phyloP scores from a whole-genome alignment of 2,329 filamentous ascomycete species.

The Xylariaceae sp. region DNA sequence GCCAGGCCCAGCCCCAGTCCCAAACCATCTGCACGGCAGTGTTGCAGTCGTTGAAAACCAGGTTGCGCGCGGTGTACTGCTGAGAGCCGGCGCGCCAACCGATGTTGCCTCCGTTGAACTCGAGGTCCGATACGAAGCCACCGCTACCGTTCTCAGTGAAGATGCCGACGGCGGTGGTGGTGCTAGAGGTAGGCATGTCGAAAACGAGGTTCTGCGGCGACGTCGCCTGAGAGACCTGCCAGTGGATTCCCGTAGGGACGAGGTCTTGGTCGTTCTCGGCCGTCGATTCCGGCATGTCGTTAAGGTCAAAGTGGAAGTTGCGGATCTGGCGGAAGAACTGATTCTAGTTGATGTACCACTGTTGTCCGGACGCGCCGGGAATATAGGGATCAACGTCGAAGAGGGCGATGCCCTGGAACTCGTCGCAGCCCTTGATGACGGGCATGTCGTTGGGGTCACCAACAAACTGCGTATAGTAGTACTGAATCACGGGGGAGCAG shows the following conservation, averaged over 20 bases:
- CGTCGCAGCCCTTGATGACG: constrained; percentile 62
- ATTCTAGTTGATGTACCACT: constrained; percentile 60
- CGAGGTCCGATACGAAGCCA: constrained; percentile 62
- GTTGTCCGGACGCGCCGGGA: constrained; percentile 1
- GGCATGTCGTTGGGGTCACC: constrained; percentile 68
- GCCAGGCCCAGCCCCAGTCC: constrained; percentile 60
- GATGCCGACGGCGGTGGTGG: constrained; percentile 57
- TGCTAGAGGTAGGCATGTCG: constrained; percentile 52
- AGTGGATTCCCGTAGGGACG: constrained; percentile 60
- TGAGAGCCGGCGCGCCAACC: constrained; percentile 53
- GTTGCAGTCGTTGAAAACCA: constrained; percentile 57
- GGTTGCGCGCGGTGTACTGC: constrained; percentile 66
- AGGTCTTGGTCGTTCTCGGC: constrained; percentile 48
- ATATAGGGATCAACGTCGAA: constrained; percentile 28
- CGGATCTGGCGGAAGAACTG: constrained; percentile 63
- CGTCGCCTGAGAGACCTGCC: constrained; percentile 66
- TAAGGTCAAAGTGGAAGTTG: constrained; percentile 59
- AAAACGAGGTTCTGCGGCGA: constrained; percentile 67
- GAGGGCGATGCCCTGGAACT: constrained; percentile 52
- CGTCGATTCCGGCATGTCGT: constrained; percentile 52
- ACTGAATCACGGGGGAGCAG: constrained; percentile 52
- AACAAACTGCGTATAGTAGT: constrained; percentile 75
- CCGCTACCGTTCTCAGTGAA: constrained; percentile 67
- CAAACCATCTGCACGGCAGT: constrained; percentile 64
- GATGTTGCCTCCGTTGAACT: constrained; percentile 67